These are phyloP conservation scores for Starmerella apis DNA, from an alignment of 805 yeast species.

Conservation along the genomic window DNA sequence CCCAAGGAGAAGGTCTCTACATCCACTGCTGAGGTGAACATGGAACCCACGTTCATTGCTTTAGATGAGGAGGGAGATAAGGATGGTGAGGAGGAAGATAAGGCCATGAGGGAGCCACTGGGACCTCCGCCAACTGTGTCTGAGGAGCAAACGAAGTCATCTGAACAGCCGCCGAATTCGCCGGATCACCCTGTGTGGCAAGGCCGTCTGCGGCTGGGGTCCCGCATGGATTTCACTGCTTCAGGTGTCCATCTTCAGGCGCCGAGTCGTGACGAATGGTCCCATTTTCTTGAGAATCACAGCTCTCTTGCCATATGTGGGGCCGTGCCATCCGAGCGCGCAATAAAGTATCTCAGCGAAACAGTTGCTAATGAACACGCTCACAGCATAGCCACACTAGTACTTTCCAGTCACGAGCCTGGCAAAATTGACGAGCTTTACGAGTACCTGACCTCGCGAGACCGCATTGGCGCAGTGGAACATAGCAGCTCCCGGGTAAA, in stretches of 20 bases:
- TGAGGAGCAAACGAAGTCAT: neutral
- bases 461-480: slow-evolving; percentile 52
- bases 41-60: slow-evolving; percentile 66
- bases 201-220: slow-evolving; percentile 24
- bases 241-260: slow-evolving; percentile 14
- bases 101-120: slow-evolving; percentile 11
- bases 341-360: slow-evolving; percentile 46
- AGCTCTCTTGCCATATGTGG: slow-evolving; percentile 48
- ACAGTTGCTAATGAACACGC: slow-evolving; percentile 29
- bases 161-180: neutral
- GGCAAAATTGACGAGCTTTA: slow-evolving; percentile 30
- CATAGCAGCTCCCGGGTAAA: slow-evolving; percentile 43
- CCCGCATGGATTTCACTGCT: slow-evolving; percentile 1
- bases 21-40: slow-evolving; percentile 61
- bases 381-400: slow-evolving; percentile 46
- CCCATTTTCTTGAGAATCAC: slow-evolving; percentile 18
- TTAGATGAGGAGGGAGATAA: slow-evolving; percentile 43
- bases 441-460: slow-evolving; percentile 39
- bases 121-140: slow-evolving; percentile 20
- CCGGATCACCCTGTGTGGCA: slow-evolving; percentile 7
- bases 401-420: slow-evolving; percentile 32
- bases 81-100: slow-evolving; percentile 9
- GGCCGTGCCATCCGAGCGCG: slow-evolving; percentile 44
- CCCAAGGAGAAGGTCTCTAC: slow-evolving; percentile 42
- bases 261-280: slow-evolving; percentile 25